Evolutionary conservation across 176 grass and related monocot genomes (phyloP), one percentile per base, ranked within the genome.

Genomic region (Triticum timopheevii): DNA sequence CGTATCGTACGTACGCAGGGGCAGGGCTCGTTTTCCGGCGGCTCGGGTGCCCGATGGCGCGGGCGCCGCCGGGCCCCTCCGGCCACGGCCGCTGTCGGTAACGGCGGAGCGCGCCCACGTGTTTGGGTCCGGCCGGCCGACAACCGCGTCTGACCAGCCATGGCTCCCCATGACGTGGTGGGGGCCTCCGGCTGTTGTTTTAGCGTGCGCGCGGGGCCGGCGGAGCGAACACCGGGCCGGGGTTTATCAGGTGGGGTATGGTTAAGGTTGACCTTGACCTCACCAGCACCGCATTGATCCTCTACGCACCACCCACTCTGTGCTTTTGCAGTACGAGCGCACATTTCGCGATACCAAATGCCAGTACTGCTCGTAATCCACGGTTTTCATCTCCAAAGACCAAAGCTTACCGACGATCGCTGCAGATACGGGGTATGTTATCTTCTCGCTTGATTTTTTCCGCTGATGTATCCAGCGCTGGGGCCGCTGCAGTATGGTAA

Each of bases 151-250:
- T 28, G 84, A 65, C 25, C 44, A 10, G 83, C 77, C 45, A 76
- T 89, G 83, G 79, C 88, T 76, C 28, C 63, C 88, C 88, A 86
- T 90, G 88, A 70, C 83, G 88, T 82, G 88, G 83, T 86, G 88
- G 88, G 50, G 61, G 3, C 35, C 17, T 16, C 59, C 31, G 3
- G 58, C 67, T 33, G 11, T 19, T 42, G 58, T 20, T 54, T 6
- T 9, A 61, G 58, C 58, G 20, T 61, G 22, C 22, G 58, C 58
- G 58, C 58, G 58, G 58, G 58, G 20, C 20, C 59, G 50, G 50
- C 6, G 2, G 50, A 54, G 50, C 50, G 50, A 54, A 54, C 54
- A 59, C 54, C 20, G 54, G 54, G n/a, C 78, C 25, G 4, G 9
- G 8, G 3, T 47, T 12, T 22, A 19, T 30, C 66, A 79, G 42